Evolutionary conservation across 495 filamentous ascomycete species (phyloP).

Genomic region (Hypoxylon rickii): DNA sequence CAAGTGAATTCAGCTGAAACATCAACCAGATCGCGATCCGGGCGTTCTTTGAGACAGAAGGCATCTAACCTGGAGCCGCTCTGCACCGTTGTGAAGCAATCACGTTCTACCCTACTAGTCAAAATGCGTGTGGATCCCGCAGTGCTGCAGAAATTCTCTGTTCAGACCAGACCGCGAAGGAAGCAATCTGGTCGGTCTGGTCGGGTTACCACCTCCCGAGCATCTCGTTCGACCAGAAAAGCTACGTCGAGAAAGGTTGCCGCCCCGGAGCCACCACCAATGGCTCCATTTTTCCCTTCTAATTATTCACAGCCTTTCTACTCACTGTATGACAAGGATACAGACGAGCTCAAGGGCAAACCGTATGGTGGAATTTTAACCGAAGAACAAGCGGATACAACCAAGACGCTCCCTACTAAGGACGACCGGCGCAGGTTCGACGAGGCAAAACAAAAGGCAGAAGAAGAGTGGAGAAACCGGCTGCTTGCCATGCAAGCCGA

Average conservation of each 20-base stretch:
- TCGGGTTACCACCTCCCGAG: constrained; percentile 37
- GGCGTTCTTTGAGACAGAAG: constrained; percentile 50
- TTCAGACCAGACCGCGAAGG: constrained; percentile 49
- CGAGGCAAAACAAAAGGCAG: constrained; percentile 81
- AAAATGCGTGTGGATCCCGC: constrained; percentile 62
- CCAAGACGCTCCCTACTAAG: constrained; percentile 78
- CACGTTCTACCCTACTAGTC: constrained; percentile 42
- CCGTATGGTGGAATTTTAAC: constrained; percentile 93
- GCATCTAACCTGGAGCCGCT: constrained; percentile 18
- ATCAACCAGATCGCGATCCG: constrained; percentile 41
- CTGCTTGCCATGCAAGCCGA: constrained; percentile 54
- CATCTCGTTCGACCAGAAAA: constrained; percentile 43
- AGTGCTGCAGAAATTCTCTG: constrained; percentile 65
- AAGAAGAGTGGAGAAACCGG: constrained; percentile 81
- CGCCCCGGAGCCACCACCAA: constrained; percentile 42
- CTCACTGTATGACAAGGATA: constrained; percentile 82
- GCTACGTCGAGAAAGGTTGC: constrained; percentile 35
- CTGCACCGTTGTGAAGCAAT: constrained; percentile 44
- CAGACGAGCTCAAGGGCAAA: constrained; percentile 86
- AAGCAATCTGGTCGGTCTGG: constrained; percentile 51
- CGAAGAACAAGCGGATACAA: constrained; percentile 88
- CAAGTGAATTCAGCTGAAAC: constrained; percentile 34
- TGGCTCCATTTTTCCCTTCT: constrained; percentile 58
- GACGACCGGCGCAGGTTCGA: constrained; percentile 85
- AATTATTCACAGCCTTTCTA: constrained; percentile 72